Conservation (phyloP, 1,284 basidiomycete species). For the Cryptococcus sp. region DNA sequence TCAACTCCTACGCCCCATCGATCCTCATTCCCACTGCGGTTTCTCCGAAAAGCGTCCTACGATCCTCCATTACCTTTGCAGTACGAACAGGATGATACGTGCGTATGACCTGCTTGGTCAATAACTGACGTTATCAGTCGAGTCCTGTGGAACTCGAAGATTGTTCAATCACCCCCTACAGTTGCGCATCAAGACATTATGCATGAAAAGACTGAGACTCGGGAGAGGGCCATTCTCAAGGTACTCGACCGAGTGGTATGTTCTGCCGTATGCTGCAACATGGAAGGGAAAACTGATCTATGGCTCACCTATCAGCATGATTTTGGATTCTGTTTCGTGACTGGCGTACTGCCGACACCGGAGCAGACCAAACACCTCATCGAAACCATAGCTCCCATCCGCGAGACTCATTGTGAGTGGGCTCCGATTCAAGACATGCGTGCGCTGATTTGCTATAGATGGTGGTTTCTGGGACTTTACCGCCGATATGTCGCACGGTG, state of each 20-base stretch:
- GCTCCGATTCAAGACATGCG: slow-evolving; percentile 1
- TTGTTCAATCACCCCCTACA: slow-evolving; percentile 72
- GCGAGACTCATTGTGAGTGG: slow-evolving; percentile 83
- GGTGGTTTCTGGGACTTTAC: slow-evolving; percentile 98
- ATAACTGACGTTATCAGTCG: slow-evolving; percentile 57
- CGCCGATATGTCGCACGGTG: slow-evolving; percentile 84
- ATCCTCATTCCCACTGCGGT: slow-evolving; percentile 70
- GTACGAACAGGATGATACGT: slow-evolving; percentile 17
- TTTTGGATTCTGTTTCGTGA: slow-evolving; percentile 87
- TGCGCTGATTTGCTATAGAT: slow-evolving; percentile 56
- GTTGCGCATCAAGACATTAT: slow-evolving; percentile 76
- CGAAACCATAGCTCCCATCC: slow-evolving; percentile 78
- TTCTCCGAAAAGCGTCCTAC: slow-evolving; percentile 37
- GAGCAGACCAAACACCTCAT: slow-evolving; percentile 82
- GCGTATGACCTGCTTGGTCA: slow-evolving; percentile 10
- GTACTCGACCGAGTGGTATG: slow-evolving; percentile 81
- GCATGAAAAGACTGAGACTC: slow-evolving; percentile 45
- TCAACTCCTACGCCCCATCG: slow-evolving; percentile 64
- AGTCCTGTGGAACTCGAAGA: slow-evolving; percentile 77
- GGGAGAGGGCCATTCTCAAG: slow-evolving; percentile 69
- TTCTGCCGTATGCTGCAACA: slow-evolving; percentile 16
- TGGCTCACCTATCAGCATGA: slow-evolving; percentile 59
- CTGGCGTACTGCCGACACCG: slow-evolving; percentile 75
- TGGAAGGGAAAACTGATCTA: too few species aligned
- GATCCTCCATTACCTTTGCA: slow-evolving; percentile 31